Evolutionary conservation across 2,329 filamentous ascomycete species (phyloP), one percentile per base, ranked within the genome.

Genomic region (Tolypocladium paradoxum): DNA sequence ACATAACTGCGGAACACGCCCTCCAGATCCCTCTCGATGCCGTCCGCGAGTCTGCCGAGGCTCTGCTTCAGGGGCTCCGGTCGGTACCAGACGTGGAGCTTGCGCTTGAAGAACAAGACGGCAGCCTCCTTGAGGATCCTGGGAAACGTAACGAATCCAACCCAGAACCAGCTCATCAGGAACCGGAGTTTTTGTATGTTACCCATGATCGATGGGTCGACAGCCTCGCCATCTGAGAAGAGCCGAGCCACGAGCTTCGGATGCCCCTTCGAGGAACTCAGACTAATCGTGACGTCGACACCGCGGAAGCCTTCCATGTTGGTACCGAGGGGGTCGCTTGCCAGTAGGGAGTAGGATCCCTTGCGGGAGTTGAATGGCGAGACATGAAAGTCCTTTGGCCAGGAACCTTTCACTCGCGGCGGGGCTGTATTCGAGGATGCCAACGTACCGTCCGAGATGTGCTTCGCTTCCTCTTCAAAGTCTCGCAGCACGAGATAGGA

Each of bases 341-440:
- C 73, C 12, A 68, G 60, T 16, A 83, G 60, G 1, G 74, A 78
- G 61, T 82, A 84, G 0, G 68, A 68, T 3, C 79, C 79, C 51
- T 77, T 76, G 33, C 77, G 73, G 6, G 77, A 80, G 63, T 87
- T 90, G 73, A 90, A 90, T 0, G 84, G 84, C 1, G 85, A 90
- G 20, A 89, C 84, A 62, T 89, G 86, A 57, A 90, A 88, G 58
- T 88, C 85, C 60, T 91, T 90, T 6, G 70, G 66, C 80, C 82
- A 87, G 0, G 70, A 69, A 22, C 76, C 72, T 18, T 68, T 75
- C 61, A 84, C 76, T 20, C 57, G 50, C 24, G 50, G 34, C 20
- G 48, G 48, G 14, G 56, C 36, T 53, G 56, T 35, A 6, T 31
- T 31, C 2, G 29, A 22, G 3, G 34, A 49, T 4, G 52, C 34